A percentile compares a stretch with the other conserved stretches of the same genome.
Evolutionary conservation across 208 protist genomes (phyloP).

Genomic region (Leishmania tropica): DNA sequence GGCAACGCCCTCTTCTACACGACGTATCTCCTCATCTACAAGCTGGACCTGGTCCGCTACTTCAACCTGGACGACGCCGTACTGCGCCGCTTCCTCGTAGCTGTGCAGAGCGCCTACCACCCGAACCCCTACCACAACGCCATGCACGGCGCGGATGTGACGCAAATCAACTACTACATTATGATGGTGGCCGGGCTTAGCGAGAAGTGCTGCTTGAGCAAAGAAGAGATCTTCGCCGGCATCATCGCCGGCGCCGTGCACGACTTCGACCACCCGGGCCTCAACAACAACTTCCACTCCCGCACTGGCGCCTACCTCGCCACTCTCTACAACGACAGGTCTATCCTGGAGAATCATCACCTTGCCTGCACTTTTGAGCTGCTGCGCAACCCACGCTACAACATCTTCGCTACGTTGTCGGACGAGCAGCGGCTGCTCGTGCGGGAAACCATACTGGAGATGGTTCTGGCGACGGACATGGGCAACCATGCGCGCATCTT

Average conservation of each 20-base stretch:
- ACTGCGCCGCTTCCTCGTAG: slow-evolving; percentile 83
- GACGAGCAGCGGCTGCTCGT: slow-evolving; percentile 78
- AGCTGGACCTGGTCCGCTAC: slow-evolving; percentile 83
- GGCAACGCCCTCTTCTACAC: slow-evolving; percentile 90
- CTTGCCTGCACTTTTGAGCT: slow-evolving; percentile 86
- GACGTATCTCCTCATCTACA: slow-evolving; percentile 85
- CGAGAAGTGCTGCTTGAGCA: slow-evolving; percentile 73
- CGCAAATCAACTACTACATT: slow-evolving; percentile 94
- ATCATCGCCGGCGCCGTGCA: slow-evolving; percentile 93
- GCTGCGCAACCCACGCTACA: slow-evolving; percentile 72
- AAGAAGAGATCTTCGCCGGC: slow-evolving; percentile 91
- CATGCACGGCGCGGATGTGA: slow-evolving; percentile 93
- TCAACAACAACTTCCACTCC: slow-evolving; percentile 97
- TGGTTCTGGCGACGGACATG: slow-evolving; percentile 96
- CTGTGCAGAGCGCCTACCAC: slow-evolving; percentile 89
- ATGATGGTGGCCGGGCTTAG: slow-evolving; percentile 79
- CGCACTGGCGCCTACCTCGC: slow-evolving; percentile 91
- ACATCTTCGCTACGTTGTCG: slow-evolving; percentile 84
- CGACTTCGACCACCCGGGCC: slow-evolving; percentile 97
- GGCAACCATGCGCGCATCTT: slow-evolving; percentile 91
- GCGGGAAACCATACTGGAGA: slow-evolving; percentile 90
- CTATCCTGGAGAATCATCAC: slow-evolving; percentile 96
- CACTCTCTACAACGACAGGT: slow-evolving; percentile 93
- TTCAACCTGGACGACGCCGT: slow-evolving; percentile 85
- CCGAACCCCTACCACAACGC: slow-evolving; percentile 93